These are phyloP conservation scores for Coelastrella sp. DNA, from an alignment of 139 green algal species.

Conservation along the genomic window DNA sequence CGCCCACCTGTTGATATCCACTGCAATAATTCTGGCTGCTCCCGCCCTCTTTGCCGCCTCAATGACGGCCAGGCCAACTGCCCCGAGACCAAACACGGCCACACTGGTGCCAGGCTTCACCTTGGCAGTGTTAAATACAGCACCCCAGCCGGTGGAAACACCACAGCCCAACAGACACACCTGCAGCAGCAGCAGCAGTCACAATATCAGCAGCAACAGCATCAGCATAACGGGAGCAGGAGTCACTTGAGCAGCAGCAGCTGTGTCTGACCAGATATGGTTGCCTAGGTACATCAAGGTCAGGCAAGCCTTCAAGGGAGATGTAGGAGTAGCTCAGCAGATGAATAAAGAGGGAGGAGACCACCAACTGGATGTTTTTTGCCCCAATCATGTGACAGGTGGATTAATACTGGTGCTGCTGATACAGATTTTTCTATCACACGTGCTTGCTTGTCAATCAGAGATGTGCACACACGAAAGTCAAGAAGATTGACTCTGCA, in stretches of 20 bases:
- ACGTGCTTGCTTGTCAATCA: too few species aligned
- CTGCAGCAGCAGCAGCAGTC: conserved; percentile 51
- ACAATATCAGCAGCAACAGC: neutral
- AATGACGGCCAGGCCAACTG: conserved; percentile 92
- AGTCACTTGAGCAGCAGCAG: neutral
- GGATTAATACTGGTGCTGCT: too few species aligned
- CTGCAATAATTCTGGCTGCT: conserved; percentile 90
- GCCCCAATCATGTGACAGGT: too few species aligned
- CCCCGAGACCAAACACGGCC: conserved; percentile 91
- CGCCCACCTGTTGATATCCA: conserved; percentile 94
- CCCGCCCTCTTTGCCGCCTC: conserved; percentile 78
- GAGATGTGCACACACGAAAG: too few species aligned
- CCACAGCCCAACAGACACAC: conserved; percentile 94
- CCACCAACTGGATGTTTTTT: too few species aligned
- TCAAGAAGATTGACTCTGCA: too few species aligned
- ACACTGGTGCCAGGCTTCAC: conserved; percentile 84
- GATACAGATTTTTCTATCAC: too few species aligned
- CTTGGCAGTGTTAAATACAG: conserved; percentile 97
- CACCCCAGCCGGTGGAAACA: conserved; percentile 91
- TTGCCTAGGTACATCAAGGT: too few species aligned
- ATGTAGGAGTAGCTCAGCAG: too few species aligned
- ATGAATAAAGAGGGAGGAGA: too few species aligned
- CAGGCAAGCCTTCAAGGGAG: too few species aligned
- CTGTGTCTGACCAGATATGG: neutral
- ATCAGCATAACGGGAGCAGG: conserved; percentile 2